These are phyloP conservation scores for Russula olivacea DNA, from an alignment of 768 basidiomycete genomes.

Conservation along the genomic window DNA sequence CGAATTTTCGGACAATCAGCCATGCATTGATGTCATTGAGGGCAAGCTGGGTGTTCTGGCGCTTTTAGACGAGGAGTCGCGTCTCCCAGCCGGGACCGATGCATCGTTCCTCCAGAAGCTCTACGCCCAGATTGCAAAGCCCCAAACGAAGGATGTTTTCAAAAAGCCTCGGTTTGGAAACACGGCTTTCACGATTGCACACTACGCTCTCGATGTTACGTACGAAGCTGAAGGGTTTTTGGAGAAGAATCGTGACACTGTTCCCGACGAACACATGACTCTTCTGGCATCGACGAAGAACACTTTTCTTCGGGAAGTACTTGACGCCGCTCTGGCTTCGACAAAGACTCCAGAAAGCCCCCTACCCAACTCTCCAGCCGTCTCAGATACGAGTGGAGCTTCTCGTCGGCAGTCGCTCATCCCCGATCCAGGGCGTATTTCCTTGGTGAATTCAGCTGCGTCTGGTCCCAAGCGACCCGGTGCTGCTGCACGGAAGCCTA, in stretches of 20 bases:
- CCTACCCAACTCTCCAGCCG: constrained; percentile 66
- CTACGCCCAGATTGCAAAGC: constrained; percentile 75
- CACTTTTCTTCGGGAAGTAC: constrained; percentile 87
- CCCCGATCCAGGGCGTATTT: constrained; percentile 78
- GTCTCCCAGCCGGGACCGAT: constrained; percentile 89
- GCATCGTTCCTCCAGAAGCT: constrained; percentile 90
- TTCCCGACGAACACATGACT: constrained; percentile 95
- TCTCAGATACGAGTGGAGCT: constrained; percentile 70
- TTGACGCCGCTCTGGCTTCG: constrained; percentile 82
- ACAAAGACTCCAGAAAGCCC: constrained; percentile 61
- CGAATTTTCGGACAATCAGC: constrained; percentile 98
- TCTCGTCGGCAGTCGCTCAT: constrained; percentile 81
- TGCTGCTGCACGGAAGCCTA: constrained; percentile 79
- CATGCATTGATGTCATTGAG: constrained; percentile 98
- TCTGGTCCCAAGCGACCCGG: constrained; percentile 56
- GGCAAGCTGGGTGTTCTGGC: constrained; percentile 93
- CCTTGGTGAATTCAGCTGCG: constrained; percentile 51
- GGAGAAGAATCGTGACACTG: constrained; percentile 98
- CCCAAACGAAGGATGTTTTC: constrained; percentile 82
- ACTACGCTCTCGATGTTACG: constrained; percentile 96
- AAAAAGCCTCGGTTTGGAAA: constrained; percentile 99
- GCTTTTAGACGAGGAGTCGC: constrained; percentile 95
- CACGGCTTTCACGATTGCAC: constrained; percentile 94
- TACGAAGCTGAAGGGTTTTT: constrained; percentile 98
- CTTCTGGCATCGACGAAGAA: constrained; percentile 85